Base-by-base conservation (phyloP, 805 yeast species). In the Wickerhamomyces rabaulensis region DNA sequence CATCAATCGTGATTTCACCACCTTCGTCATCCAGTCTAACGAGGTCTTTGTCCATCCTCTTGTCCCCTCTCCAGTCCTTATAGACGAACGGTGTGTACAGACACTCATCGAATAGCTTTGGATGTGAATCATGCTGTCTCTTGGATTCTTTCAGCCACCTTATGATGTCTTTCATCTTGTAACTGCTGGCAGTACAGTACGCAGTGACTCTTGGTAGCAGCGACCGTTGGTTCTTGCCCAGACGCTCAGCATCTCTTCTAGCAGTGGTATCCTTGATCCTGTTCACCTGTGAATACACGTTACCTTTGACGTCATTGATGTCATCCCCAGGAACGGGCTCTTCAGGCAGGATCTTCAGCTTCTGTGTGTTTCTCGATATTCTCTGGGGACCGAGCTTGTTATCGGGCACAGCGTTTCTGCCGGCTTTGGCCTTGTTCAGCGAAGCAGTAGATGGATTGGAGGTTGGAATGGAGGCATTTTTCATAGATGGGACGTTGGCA, bases 161-260 rank as follows among this genome's bases (percentile, higher is more conserved):
- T 41, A 85, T 73, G 37, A 94, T 69, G 42, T 90, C 97, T 55
- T 85, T 79, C 95, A 94, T 87, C 53, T 80, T 80, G 61, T 91
- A 94, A 21, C 94, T 81, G 26, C 97, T 91, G 23, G 97, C 90
- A 0, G 98, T 92, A 67, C 98, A 92, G 62, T 90, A 94, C 3
- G 97, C 96, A 0, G 98, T 92, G 2, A 91, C 97, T 51, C 99
- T 72, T 3, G 99, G 98, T 46, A 94, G 73, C 51, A 89, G 68
- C 29, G 85, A 85, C 50, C 98, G 70, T 52, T 73, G 73, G 31
- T 68, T 66, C 63, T 91, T 94, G 4, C 97, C 96, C 48, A 94
- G 70, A 43, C 91, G 79, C 62, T 91, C 97, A 0, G 99, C 98
- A 70, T 92, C 98, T 53, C 82, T 84, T 55, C 97, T 73, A 1